Conservation (phyloP, 2,329 filamentous ascomycete species). For the Pseudogymnoascus sp. region DNA sequence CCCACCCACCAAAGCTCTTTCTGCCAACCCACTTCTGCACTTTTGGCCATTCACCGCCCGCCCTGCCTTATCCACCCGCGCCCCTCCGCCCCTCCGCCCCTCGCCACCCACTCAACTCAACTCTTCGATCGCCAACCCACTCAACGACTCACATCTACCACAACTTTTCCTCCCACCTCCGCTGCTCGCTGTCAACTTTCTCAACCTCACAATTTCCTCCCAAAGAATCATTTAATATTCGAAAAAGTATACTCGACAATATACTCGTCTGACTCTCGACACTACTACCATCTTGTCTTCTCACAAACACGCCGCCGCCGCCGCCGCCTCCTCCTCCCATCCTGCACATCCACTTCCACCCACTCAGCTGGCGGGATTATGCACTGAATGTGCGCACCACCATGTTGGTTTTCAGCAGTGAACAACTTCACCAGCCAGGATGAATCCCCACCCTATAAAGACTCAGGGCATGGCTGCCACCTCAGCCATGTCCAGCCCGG, state of each 20-base stretch:
- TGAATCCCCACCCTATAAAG: constrained; percentile 21
- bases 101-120: constrained; percentile 5
- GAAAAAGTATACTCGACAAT: not conserved
- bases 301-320: not conserved
- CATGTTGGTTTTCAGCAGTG: constrained; percentile 9
- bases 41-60: constrained; percentile 7
- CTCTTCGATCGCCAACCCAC: not conserved
- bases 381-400: constrained; percentile 8
- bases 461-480: constrained; percentile 33
- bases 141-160: not conserved
- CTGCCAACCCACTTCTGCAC: not conserved
- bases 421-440: constrained; percentile 10
- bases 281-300: not conserved
- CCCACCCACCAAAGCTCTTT: not conserved
- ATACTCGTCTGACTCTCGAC: not conserved
- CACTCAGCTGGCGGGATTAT: not conserved
- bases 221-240: not conserved
- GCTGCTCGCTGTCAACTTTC: not conserved
- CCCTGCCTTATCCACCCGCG: constrained; percentile 2
- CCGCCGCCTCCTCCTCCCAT: not conserved
- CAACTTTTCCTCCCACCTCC: not conserved
- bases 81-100: not conserved
- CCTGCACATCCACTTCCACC: not conserved
- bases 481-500: constrained; percentile 52
- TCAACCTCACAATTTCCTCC: not conserved